phyloP scores from a whole-genome alignment of 1,284 basidiomycete genomes.

The Apiotrichum porosum region DNA sequence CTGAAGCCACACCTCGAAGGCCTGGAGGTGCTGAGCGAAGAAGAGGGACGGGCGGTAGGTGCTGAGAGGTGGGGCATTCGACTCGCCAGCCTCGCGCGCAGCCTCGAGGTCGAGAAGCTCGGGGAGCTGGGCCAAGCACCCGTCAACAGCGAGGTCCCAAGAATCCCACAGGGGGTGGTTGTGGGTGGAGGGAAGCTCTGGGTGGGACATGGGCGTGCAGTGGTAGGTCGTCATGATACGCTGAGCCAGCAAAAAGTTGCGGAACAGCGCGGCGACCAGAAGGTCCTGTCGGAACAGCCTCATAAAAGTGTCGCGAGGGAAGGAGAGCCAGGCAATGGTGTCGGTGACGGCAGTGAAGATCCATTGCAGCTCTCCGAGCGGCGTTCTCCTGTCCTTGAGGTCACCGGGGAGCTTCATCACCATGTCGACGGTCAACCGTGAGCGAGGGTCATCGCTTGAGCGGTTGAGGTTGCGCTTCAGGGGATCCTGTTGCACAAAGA shows the following conservation, averaged over 20 bases:
- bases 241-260: conserved; percentile 94
- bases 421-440: conserved; percentile 73
- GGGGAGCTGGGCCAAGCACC: conserved; percentile 88
- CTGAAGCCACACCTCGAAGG: conserved; percentile 97
- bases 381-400: conserved; percentile 90
- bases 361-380: conserved; percentile 97
- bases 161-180: conserved; percentile 94
- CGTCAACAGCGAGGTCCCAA: conserved; percentile 96
- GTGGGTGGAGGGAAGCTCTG: conserved; percentile 86
- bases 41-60: conserved; percentile 84
- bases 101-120: conserved; percentile 64
- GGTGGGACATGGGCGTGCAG: conserved; percentile 92
- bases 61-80: conserved; percentile 39
- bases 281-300: conserved; percentile 92
- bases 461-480: conserved; percentile 60
- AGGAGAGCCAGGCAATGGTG: conserved; percentile 98
- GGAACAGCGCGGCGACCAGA: conserved; percentile 90
- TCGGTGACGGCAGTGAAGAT: conserved; percentile 99
- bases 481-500: conserved; percentile 87
- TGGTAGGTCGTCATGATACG: conserved; percentile 98
- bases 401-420: conserved; percentile 94
- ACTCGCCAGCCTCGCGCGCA: conserved; percentile 45
- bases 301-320: conserved; percentile 88
- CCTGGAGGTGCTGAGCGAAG: conserved; percentile 93
- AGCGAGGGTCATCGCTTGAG: conserved; percentile 49